Conservation (phyloP, 1,284 basidiomycete species). For the Rhizoctonia solani region DNA sequence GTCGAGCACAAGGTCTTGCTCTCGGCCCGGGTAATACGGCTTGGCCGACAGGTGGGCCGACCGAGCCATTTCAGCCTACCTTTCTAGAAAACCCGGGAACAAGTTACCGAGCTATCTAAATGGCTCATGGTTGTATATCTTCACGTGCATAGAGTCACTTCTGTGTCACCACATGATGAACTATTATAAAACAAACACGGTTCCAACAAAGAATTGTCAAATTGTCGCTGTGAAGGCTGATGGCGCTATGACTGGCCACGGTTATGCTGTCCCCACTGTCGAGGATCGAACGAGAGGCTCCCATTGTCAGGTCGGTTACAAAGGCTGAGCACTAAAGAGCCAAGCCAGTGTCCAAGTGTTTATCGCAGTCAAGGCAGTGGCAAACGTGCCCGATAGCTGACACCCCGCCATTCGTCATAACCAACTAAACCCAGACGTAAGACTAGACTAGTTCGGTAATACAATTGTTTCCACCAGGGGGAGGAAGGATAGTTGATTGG, state of each 20-base stretch:
- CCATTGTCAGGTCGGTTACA: no score
- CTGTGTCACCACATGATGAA: no score
- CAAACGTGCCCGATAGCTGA: neutral
- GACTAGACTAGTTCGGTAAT: neutral
- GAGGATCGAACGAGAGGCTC: no score
- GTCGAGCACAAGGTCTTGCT: neutral
- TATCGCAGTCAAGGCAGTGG: neutral
- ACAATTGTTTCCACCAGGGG: neutral
- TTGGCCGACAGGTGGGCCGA: neutral
- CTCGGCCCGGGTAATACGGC: neutral
- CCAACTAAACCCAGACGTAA: neutral
- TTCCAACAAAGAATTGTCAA: no score
- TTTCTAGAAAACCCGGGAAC: neutral
- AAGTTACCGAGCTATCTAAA: neutral
- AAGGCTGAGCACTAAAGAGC: no score
- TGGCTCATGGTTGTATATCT: neutral
- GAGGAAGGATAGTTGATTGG: neutral
- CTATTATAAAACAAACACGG: no score
- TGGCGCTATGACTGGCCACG: no score
- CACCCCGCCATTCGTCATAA: neutral
- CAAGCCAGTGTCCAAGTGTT: neutral
- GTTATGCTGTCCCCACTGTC: no score
- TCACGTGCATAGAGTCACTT: neutral
- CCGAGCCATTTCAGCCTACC: neutral
- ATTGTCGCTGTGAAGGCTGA: no score